Conservation (phyloP, 2,329 filamentous ascomycete species). For the Hypocrella siamensis region DNA sequence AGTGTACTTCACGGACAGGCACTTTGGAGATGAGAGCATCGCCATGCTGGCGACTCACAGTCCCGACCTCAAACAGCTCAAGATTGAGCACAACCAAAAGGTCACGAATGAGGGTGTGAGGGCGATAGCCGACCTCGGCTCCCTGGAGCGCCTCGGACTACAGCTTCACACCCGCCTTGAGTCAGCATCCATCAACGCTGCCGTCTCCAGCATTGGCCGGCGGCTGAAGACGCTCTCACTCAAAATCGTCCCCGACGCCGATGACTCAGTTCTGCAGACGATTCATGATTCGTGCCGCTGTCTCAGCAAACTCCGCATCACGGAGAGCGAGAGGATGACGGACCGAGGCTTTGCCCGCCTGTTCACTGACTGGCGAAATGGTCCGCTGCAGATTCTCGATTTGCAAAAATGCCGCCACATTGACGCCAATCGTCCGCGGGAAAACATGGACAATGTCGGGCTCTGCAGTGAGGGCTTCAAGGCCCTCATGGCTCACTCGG, state of each 20-base stretch:
- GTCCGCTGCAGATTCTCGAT: slow-evolving; percentile 54
- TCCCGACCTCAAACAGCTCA: slow-evolving; percentile 56
- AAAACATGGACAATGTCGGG: slow-evolving; percentile 50
- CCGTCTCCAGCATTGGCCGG: slow-evolving; percentile 47
- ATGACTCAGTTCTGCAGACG: slow-evolving; percentile 53
- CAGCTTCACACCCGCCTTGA: slow-evolving; percentile 44
- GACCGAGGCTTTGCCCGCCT: slow-evolving; percentile 59
- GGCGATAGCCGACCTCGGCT: slow-evolving; percentile 43
- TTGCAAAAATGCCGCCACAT: slow-evolving; percentile 64
- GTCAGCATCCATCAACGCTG: slow-evolving; percentile 38
- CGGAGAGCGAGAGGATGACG: slow-evolving; percentile 58
- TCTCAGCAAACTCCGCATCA: slow-evolving; percentile 66
- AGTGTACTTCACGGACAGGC: slow-evolving; percentile 69
- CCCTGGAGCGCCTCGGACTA: slow-evolving; percentile 62
- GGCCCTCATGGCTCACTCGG: slow-evolving; percentile 75
- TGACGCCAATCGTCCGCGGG: slow-evolving; percentile 53
- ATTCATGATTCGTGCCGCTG: slow-evolving; percentile 55
- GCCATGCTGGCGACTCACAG: slow-evolving; percentile 46
- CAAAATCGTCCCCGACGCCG: slow-evolving; percentile 46
- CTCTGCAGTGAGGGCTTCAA: slow-evolving; percentile 62
- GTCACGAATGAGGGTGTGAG: slow-evolving; percentile 50
- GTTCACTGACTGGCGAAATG: slow-evolving; percentile 64
- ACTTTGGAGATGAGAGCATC: slow-evolving; percentile 60
- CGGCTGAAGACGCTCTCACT: slow-evolving; percentile 66
- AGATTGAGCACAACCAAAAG: slow-evolving; percentile 67